Base-by-base conservation (phyloP, 148 eudicot species). In the Camellia japonica region DNA sequence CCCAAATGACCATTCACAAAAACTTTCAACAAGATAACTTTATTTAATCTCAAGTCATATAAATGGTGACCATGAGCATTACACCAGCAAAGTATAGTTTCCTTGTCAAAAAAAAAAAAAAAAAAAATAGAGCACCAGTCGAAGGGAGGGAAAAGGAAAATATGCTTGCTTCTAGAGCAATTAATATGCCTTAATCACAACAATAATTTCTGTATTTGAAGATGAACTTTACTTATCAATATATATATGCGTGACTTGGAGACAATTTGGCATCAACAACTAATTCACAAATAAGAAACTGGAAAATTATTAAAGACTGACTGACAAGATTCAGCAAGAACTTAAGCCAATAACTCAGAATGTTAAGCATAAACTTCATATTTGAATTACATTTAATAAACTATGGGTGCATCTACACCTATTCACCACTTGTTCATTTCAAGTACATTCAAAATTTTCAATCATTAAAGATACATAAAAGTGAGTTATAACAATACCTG, bases 401-500 rank as follows among this genome's bases (percentile, higher is more conserved):
- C 66, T 30, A 64, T 8, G 0, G 61, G 23, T 30, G 23, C 23
- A 6, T 13, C 46, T 41, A 67, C 42, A 11, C 74, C 41, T 1
- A 71, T 49, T 20, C 5, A 18, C 43, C 13, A 7, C 59, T 71
- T 4, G 9, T 71, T 20, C 42, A 67, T 3, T 51, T 19, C 38
- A 3, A 71, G 73, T 9, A 70, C 47, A 16, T 10, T 71, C 18
- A 4, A 47, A 73, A 10, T 23, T 30, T 54, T 30, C n/a, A 0
- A 51, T 5, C 76, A 30, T 54, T 55, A 73, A 71, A 60, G 51
- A 7, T 19, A 42, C 15, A 30, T 58, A 51, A 52, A n/a, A 5
- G 52, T 49, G 61, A 65, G 54, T 61, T 6, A 41, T 54, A 23
- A 52, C 52, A 62, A 38, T 89, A 96, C 99, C 99, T 92, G 98